phyloP scores from a whole-genome alignment of 2,329 filamentous ascomycete genomes.

The Exophiala xenobiotica region DNA sequence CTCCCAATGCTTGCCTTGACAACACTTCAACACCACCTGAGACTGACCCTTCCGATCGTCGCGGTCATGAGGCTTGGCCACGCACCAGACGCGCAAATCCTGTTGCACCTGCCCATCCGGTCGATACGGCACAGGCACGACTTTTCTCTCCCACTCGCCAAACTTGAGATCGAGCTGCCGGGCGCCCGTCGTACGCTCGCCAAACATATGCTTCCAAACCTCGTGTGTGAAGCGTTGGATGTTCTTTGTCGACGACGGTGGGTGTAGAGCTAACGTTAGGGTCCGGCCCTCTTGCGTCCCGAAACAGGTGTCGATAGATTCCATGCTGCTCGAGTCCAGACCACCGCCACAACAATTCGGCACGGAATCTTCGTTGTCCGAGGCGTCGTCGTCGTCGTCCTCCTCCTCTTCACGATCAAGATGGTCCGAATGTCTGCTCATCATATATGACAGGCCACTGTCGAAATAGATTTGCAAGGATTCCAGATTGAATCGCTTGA shows the following conservation, averaged over 20 bases:
- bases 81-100: conserved; percentile 14
- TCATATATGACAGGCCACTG: conserved; percentile 6
- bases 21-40: conserved; percentile 17
- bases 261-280: background rate
- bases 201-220: conserved; percentile 24
- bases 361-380: background rate
- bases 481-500: conserved; percentile 18
- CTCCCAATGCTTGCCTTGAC: conserved; percentile 15
- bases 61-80: conserved; percentile 20
- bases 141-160: conserved; percentile 25
- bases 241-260: conserved; percentile 12
- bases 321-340: background rate
- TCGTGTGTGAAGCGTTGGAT: conserved; percentile 12
- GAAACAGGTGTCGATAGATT: background rate
- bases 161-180: conserved; percentile 25
- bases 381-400: background rate
- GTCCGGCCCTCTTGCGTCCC: background rate
- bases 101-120: background rate
- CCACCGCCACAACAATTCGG: conserved; percentile 4
- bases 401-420: background rate
- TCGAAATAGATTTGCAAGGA: conserved; percentile 27
- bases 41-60: conserved; percentile 20
- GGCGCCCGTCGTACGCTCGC: conserved; percentile 8
- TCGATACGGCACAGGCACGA: background rate
- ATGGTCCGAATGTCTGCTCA: conserved; percentile 1